A percentile compares a stretch with the other conserved stretches of the same genome.
These are phyloP conservation scores for Cyberlindnera sargentensis DNA, from an alignment of 805 yeast species.

Conservation along the genomic window DNA sequence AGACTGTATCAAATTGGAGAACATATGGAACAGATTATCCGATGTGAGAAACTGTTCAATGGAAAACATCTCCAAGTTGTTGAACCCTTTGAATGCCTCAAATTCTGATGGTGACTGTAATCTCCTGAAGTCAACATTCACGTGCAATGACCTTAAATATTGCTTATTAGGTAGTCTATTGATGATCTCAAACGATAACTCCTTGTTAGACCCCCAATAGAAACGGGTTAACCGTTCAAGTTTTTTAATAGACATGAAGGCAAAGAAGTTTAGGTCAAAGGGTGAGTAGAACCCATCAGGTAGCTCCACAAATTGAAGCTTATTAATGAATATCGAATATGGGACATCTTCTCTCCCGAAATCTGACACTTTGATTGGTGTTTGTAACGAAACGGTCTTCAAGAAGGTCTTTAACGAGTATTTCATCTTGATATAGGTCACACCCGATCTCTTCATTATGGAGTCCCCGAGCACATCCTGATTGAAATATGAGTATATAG, in stretches of 20 bases:
- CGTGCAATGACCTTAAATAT: constrained; percentile 21
- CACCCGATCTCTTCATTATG: not conserved
- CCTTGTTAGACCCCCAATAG: constrained; percentile 29
- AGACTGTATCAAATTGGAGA: constrained; percentile 11
- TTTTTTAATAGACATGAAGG: constrained; percentile 22
- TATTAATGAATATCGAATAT: constrained; percentile 18
- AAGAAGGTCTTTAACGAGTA: constrained; percentile 35
- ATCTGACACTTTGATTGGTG: constrained; percentile 4
- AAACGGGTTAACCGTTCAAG: constrained; percentile 22
- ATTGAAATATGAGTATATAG: constrained; percentile 32
- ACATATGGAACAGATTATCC: constrained; percentile 18
- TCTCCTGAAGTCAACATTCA: constrained; percentile 28
- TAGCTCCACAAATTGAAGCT: constrained; percentile 29
- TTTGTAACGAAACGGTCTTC: constrained; percentile 4
- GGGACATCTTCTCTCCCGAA: not conserved
- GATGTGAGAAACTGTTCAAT: constrained; percentile 31
- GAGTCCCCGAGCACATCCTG: constrained; percentile 26
- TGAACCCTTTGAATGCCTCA: constrained; percentile 16
- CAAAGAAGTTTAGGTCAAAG: constrained; percentile 27
- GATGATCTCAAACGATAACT: constrained; percentile 28
- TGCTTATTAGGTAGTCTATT: constrained; percentile 26
- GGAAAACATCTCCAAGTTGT: constrained; percentile 27
- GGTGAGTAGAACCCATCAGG: constrained; percentile 36
- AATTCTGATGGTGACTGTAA: constrained; percentile 4
- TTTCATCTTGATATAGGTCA: constrained; percentile 30